Evolutionary conservation across 139 green algal species (phyloP), one percentile per base, ranked within the genome.

Genomic region (Monoraphidium neglectum): DNA sequence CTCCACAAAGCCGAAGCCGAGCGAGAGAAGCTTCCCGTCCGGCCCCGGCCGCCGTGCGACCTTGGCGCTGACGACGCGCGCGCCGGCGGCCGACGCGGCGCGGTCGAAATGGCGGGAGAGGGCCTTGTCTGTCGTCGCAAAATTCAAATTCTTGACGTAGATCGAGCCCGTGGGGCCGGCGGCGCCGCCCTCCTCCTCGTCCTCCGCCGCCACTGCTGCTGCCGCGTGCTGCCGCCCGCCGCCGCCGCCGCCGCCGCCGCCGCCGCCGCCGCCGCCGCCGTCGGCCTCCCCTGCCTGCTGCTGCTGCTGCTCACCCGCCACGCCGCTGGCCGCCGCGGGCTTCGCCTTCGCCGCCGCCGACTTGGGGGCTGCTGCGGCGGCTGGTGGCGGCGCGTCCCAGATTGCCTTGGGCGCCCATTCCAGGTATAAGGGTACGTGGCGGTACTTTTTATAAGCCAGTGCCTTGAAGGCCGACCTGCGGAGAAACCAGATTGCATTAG

Each of bases 121-220:
- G 15, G 51, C 74, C 3, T 61, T 72, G 33, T 95, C 90, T 2
- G 70, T 90, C 18, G 96, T 98, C 40, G 64, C 82, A 74, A 97
- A 99, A 4, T 91, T 84, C 54, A 99, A 74, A 68, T 98, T 98
- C 83, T 99, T 99, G 2, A 99, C 94, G 74, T 95, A 99, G 26
- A 98, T 85, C 21, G 84, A 91, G 26, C 65, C 54, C 26, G 76
- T 73, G 28, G 82, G 32, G 62, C 54, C 77, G 51, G 54, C 61
- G 30, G 46, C 51, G 32, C 62, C 75, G 5, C 83, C 81, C 1
- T 70, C 71, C 1, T 79, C 82, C 8, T 76, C 86, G 2, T 78
- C 82, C 24, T 21, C 74, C 1, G 63, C 59, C 28, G 54, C 88
- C 64, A 33, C 70, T 37, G 64, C 67, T 53, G 60, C 54, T 15